phyloP scores from a whole-genome alignment of 129 eudicot species.

The Centrapalus pauciflorus region DNA sequence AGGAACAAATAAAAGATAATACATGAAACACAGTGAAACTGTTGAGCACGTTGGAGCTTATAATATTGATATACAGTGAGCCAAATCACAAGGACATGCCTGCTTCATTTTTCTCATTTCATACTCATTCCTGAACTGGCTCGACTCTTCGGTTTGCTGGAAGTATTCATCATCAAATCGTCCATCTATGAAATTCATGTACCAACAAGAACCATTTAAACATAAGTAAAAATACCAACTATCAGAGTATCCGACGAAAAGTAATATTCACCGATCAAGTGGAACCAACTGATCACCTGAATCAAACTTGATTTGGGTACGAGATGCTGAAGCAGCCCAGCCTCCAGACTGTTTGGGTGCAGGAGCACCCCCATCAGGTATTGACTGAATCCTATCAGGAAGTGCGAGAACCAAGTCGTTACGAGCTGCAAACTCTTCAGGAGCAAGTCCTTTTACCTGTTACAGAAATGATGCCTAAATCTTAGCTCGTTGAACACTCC shows the following conservation, averaged over 20 bases:
- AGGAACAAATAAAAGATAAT: not conserved
- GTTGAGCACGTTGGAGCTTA: not conserved
- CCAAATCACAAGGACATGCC: conserved; percentile 38
- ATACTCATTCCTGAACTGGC: conserved; percentile 76
- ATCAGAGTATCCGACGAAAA: not conserved
- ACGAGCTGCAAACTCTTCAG: conserved; percentile 81
- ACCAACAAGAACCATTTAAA: not conserved
- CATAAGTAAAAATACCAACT: not conserved
- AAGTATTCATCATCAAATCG: conserved; percentile 76
- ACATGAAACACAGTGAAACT: not conserved
- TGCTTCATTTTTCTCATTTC: conserved; percentile 94
- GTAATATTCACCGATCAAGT: not conserved
- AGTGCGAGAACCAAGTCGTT: conserved; percentile 83
- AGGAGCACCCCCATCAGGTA: conserved; percentile 92
- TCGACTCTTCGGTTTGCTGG: conserved; percentile 79
- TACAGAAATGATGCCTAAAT: not conserved
- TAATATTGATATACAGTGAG: not conserved
- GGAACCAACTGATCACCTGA: conserved; percentile 37
- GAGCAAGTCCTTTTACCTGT: conserved; percentile 92
- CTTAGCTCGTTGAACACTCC: not conserved
- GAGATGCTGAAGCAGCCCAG: conserved; percentile 81
- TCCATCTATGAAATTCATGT: conserved; percentile 47
- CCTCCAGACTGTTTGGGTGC: conserved; percentile 75
- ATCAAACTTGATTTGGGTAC: conserved; percentile 79
- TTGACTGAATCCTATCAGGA: conserved; percentile 85